Conservation (phyloP, 495 filamentous ascomycete species). For the Neurospora sp. region DNA sequence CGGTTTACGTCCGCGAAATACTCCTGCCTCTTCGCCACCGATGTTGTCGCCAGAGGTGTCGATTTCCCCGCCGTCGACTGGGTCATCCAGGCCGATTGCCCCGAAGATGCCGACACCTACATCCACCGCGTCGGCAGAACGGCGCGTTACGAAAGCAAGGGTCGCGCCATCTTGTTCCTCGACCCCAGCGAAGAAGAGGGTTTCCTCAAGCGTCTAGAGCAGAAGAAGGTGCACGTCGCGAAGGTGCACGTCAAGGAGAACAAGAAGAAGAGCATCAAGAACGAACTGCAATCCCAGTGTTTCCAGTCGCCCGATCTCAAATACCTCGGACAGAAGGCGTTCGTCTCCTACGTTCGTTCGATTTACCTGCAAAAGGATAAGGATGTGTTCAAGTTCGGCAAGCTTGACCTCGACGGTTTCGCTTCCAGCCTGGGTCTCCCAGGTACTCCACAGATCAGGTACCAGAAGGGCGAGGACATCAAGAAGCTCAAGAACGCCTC, state of each 20-base stretch:
- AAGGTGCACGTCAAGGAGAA: constrained; percentile 75
- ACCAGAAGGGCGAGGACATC: constrained; percentile 74
- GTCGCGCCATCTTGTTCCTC: constrained; percentile 82
- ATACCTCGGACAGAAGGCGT: constrained; percentile 92
- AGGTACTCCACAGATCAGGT: constrained; percentile 83
- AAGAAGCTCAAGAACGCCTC: constrained; percentile 84
- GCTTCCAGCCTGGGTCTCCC: constrained; percentile 79
- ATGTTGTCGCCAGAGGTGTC: constrained; percentile 85
- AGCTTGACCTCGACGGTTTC: constrained; percentile 74
- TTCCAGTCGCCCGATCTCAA: constrained; percentile 93
- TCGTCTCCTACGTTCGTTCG: constrained; percentile 76
- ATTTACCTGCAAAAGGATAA: constrained; percentile 86
- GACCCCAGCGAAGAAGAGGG: constrained; percentile 85
- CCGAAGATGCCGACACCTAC: constrained; percentile 93
- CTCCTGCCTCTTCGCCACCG: constrained; percentile 86
- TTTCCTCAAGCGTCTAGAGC: constrained; percentile 70
- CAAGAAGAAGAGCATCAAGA: constrained; percentile 78
- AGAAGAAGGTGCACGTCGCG: constrained; percentile 80
- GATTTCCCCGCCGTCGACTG: constrained; percentile 97
- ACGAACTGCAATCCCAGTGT: constrained; percentile 81
- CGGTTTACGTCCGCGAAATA: constrained; percentile 70
- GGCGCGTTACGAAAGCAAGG: constrained; percentile 81
- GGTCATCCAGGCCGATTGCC: constrained; percentile 92
- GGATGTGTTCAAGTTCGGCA: constrained; percentile 73
- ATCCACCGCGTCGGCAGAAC: constrained; percentile 95